These are phyloP conservation scores for Botryotinia calthae DNA, from an alignment of 2,329 filamentous ascomycete species.

Conservation along the genomic window DNA sequence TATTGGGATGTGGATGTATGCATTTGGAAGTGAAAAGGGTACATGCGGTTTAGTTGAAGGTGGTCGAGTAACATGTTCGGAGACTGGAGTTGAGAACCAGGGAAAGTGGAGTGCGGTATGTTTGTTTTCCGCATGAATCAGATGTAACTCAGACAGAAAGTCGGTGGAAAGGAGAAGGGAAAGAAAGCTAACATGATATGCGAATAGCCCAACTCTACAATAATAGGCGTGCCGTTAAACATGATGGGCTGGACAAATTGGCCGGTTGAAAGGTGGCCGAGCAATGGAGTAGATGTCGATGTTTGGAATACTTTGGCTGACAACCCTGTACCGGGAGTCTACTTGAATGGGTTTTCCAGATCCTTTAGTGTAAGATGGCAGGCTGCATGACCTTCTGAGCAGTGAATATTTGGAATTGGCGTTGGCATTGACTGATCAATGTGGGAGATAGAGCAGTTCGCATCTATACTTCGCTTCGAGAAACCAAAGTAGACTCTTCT, in stretches of 20 bases:
- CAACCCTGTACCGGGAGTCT: constrained; percentile 10
- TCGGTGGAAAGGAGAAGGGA: no score
- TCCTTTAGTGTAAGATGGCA: constrained; percentile 9
- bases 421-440: no score
- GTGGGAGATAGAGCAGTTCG: neutral
- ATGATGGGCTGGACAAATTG: constrained; percentile 17
- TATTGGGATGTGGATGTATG: constrained; percentile 15
- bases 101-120: constrained; percentile 12
- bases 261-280: constrained; percentile 10
- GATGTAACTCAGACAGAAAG: neutral
- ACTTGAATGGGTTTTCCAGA: neutral
- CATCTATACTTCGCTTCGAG: neutral
- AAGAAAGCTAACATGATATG: neutral
- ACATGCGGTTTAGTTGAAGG: neutral
- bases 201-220: constrained; percentile 9
- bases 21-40: neutral
- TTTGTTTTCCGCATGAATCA: neutral
- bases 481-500: neutral
- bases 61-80: constrained; percentile 5
- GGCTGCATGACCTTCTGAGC: neutral
- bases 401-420: neutral
- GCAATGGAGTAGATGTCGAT: constrained; percentile 3
- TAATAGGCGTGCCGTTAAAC: neutral
- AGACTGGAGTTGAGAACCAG: neutral
- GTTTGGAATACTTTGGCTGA: constrained; percentile 9